A percentile compares a stretch with the other conserved stretches of the same genome.
Conservation (phyloP, 495 filamentous ascomycete species). For the Pyronema domesticum region DNA sequence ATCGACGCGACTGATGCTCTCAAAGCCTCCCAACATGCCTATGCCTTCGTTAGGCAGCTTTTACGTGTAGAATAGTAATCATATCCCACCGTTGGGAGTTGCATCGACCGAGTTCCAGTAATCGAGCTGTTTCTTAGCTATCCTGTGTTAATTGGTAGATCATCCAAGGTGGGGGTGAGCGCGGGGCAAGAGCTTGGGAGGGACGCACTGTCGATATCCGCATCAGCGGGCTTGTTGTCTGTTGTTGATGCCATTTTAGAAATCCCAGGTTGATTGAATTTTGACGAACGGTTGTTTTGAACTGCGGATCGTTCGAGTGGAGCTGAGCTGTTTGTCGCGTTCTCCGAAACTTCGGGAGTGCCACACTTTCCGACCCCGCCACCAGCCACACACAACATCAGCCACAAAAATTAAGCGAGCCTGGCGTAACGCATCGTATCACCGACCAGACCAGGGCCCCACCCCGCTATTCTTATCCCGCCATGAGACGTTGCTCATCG, state of each 20-base stretch:
- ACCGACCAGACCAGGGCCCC: neutral
- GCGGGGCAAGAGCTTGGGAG: too few species aligned
- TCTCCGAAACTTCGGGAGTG: neutral
- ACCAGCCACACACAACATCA: neutral
- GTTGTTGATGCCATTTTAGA: neutral
- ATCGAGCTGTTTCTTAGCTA: constrained; percentile 30
- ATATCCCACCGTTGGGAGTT: constrained; percentile 38
- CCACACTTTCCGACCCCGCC: neutral
- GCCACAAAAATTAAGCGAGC: neutral
- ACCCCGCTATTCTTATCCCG: constrained; percentile 1
- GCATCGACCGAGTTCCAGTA: constrained; percentile 66
- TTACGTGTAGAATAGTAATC: neutral
- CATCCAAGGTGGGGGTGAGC: neutral
- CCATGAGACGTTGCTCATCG: constrained; percentile 3
- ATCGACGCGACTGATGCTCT: constrained; percentile 55
- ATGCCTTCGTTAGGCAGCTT: neutral
- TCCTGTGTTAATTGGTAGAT: neutral
- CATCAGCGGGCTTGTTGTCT: neutral
- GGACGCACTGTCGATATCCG: neutral
- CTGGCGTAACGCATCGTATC: too few species aligned
- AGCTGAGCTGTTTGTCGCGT: too few species aligned
- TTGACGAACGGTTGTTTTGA: too few species aligned
- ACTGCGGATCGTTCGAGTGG: too few species aligned
- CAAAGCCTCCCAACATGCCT: constrained; percentile 67
- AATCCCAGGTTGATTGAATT: neutral